Conservation (phyloP, 345 rosid species). For the Salix koriyanagi region DNA sequence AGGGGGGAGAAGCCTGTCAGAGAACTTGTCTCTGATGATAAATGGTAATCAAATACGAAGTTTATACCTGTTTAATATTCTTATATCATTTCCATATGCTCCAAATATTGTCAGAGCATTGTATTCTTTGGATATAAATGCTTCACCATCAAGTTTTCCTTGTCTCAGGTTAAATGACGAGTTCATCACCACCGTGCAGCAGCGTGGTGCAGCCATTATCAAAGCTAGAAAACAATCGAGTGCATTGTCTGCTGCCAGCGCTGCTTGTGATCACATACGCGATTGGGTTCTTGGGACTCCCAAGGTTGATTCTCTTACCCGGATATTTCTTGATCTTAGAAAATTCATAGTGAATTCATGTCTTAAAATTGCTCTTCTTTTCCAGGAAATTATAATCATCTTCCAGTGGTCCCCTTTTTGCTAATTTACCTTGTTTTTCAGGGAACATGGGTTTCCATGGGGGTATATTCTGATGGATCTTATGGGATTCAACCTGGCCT, state of each 20-base stretch:
- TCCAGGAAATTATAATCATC: background rate
- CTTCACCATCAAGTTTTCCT: too few relatives aligned
- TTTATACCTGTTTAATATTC: too few relatives aligned
- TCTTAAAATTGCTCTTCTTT: background rate
- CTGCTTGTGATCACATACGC: conserved; percentile 82
- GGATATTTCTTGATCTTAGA: background rate
- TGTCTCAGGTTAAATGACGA: conserved; percentile 45
- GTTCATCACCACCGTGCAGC: conserved; percentile 56
- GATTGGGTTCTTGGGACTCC: conserved; percentile 90
- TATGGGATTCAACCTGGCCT: conserved; percentile 67
- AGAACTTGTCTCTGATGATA: conserved; percentile 48
- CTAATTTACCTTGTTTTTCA: background rate
- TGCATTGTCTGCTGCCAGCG: conserved; percentile 79
- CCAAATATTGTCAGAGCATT: background rate
- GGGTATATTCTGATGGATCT: conserved; percentile 89
- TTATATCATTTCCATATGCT: background rate
- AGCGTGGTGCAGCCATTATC: conserved; percentile 66
- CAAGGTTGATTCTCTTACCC: conserved; percentile 28
- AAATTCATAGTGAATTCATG: background rate
- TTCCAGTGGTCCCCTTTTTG: background rate
- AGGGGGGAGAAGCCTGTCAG: conserved; percentile 41
- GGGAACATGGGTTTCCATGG: conserved; percentile 92
- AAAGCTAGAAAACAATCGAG: conserved; percentile 65
- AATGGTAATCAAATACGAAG: conserved; percentile 35
- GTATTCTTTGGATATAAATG: too few relatives aligned